Base-by-base conservation (phyloP, 2,329 filamentous ascomycete genomes). In the Epichloe scottii region DNA sequence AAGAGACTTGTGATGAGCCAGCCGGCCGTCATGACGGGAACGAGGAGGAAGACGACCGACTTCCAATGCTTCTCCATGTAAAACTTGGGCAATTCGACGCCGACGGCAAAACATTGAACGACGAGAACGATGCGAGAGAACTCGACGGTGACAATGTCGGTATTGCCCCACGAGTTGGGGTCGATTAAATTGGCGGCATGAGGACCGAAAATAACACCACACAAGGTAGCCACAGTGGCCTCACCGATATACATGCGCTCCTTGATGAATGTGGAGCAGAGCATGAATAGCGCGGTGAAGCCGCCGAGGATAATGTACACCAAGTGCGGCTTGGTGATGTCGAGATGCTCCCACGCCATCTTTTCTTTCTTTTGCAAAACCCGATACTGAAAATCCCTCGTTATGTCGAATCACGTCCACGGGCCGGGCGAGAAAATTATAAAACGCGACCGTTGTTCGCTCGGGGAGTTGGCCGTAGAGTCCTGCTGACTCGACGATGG, bases 51-150 rank as follows among this genome's bases (percentile, higher is more conserved):
- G 14, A 85, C 73, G 55, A 98, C 93, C 1, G 91, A 97, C 62
- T 79, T 85, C 93, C 93, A 98, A 69, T 98, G 93, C 60, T 82
- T 85, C 65, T 97, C 93, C 93, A 98, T 98, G 72, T 98, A 98
- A 56, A 84, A 86, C 66, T 87, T 88, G 33, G 89, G 89, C 75
- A 95, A 72, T 71, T 95, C 88, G 71, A 95, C 88, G 49, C 89
- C 89, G 48, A 95, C 83, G 63, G 89, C 88, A 66, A 95, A 95
- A 71, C 89, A 94, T 72, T 95, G 89, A 34, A 95, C 87, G 56
- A 94, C 89, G 42, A 94, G 78, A 56, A 95, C 88, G 59, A 95
- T 85, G 57, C 89, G 84, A 43, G 89, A 89, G 71, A 93, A 90
- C 64, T 95, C 89, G 56, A 95, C 78, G 12, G 89, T 95, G 63